Conservation (phyloP, 1,139 yeast genomes). For the Saccharomyces hybrid region DNA sequence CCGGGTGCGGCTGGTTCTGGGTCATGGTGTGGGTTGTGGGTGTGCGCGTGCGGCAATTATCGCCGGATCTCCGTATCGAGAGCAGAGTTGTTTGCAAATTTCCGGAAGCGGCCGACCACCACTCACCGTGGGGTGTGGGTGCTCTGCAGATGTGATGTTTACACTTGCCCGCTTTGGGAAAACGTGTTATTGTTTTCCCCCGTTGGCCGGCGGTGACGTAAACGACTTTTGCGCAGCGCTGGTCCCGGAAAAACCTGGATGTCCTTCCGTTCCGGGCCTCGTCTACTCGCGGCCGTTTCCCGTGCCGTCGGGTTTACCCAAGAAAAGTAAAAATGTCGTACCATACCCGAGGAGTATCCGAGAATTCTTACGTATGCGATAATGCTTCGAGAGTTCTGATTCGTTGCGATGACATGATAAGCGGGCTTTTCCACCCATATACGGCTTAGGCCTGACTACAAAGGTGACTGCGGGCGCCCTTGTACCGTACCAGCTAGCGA, state of each 20-base stretch:
- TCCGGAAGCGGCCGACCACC: not conserved
- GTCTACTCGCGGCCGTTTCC: not conserved
- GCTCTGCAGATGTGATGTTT: not conserved
- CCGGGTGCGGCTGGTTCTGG: not conserved
- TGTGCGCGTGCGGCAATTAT: not conserved
- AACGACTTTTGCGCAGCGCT: not conserved
- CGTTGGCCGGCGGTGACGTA: not conserved
- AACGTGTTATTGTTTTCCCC: not conserved
- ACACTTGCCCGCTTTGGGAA: not conserved
- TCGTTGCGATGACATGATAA: conserved; percentile 1
- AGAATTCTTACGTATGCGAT: not conserved
- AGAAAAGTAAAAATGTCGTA: not conserved
- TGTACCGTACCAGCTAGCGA: not conserved
- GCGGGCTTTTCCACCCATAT: not conserved
- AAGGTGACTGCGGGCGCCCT: not conserved
- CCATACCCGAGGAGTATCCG: not conserved
- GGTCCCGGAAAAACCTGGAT: not conserved
- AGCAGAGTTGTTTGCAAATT: not conserved
- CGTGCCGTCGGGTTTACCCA: not conserved
- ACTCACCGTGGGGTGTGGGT: not conserved
- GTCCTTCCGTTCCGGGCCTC: conserved; percentile 1
- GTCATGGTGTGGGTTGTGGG: not conserved
- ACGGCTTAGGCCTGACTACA: not conserved
- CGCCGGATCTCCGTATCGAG: not conserved
- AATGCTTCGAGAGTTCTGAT: not conserved